Base-by-base conservation (phyloP, 2,329 filamentous ascomycete genomes). In the Dactylella cylindrospora region DNA sequence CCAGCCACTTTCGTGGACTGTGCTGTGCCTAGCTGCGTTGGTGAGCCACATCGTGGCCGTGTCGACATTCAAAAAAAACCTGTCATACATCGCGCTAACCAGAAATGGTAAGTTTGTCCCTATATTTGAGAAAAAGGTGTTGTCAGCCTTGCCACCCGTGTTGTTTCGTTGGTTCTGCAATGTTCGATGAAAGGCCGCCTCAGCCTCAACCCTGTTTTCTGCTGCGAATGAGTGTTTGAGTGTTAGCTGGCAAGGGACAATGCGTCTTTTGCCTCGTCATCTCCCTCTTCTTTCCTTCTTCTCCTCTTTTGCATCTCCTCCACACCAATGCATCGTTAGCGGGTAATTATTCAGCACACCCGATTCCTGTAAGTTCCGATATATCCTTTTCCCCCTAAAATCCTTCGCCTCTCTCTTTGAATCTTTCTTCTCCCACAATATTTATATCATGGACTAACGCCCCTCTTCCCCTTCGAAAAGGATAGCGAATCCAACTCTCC, bases 191-290 rank as follows among this genome's bases (percentile, higher is more conserved):
- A 35, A 39, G 35, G 10, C 17, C 3, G 35, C 19, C 35, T 20
- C 6, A n/a, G n/a, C n/a, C n/a, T 7, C n/a, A 5, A 15, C 5
- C 32, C 5, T 6, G 6, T 35, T 35, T 10, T 35, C 32, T 10
- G 32, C 32, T 5, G 5, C 12, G 32, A 9, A 5, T 4, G 35
- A 10, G 35, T 13, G 10, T 17, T 39, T 15, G 19, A 5, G 6
- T 35, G 32, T 35, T 13, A 15, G 12, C 17, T 12, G 12, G 32
- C 17, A 13, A 15, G n/a, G 6, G 6, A 15, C n/a, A 13, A 12
- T 35, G 6, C 32, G 32, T 15, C 32, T 35, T 38, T 23, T 29
- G 44, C 52, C 51, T 64, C 59, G 59, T 64, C 52, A 52, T 45
- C 50, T 13, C 23, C 19, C 19, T 33, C 35, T 13, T 35, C 28